A percentile compares a stretch with the other conserved stretches of the same genome.
Evolutionary conservation across 495 filamentous ascomycete genomes (phyloP).

Genomic region (Aspergillus hancockii): DNA sequence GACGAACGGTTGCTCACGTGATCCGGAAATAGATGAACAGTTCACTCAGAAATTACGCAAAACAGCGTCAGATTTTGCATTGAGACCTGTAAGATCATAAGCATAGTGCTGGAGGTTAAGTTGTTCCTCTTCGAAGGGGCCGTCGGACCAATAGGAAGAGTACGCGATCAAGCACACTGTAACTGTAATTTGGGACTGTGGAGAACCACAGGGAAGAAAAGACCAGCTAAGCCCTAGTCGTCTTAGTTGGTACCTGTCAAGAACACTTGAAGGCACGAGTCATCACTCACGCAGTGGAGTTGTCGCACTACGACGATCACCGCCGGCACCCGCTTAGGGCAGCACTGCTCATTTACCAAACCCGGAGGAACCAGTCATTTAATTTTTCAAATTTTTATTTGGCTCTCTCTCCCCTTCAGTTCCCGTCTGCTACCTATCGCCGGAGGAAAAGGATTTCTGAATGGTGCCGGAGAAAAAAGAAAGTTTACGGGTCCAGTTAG

Average conservation of each 20-base stretch:
- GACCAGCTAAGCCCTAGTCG: neutral
- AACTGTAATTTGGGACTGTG: neutral
- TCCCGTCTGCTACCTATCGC: neutral
- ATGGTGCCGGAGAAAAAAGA: neutral
- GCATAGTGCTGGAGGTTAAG: neutral
- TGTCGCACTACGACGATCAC: constrained; percentile 9
- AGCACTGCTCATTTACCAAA: neutral
- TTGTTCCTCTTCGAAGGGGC: too few relatives aligned
- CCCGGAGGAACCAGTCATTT: neutral
- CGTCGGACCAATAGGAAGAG: neutral
- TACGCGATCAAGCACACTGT: neutral
- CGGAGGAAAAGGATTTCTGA: neutral
- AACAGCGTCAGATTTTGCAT: neutral
- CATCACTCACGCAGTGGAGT: neutral
- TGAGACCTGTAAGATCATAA: neutral
- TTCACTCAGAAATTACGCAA: neutral
- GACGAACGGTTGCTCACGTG: neutral
- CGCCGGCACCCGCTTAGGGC: neutral
- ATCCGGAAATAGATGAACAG: neutral
- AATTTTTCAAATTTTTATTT: neutral
- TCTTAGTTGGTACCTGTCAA: neutral
- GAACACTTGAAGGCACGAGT: neutral
- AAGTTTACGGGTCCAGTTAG: neutral
- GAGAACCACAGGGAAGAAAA: neutral
- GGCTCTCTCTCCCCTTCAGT: neutral